Evolutionary conservation across 345 rosid species (phyloP).

Genomic region (Ceriops decandra): DNA sequence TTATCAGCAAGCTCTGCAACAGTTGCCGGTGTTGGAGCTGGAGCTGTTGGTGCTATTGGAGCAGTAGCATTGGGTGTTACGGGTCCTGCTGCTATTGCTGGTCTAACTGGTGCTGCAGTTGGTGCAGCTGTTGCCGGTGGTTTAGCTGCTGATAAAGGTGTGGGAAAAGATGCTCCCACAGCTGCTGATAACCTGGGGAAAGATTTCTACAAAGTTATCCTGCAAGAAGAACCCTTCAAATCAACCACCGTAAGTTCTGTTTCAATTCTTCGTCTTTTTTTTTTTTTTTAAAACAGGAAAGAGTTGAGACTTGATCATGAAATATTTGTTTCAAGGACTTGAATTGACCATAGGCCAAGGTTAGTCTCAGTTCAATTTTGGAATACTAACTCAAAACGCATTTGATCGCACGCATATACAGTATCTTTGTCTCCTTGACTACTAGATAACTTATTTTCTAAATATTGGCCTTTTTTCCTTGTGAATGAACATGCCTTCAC

Average conservation of each 20-base stretch:
- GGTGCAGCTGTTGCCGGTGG: slow-evolving; percentile 89
- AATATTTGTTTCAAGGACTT: too few species aligned
- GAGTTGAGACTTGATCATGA: too few species aligned
- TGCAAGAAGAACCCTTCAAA: slow-evolving; percentile 85
- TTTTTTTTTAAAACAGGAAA: not conserved
- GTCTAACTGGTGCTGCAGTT: slow-evolving; percentile 67
- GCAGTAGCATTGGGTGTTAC: slow-evolving; percentile 65
- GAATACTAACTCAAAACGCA: not conserved
- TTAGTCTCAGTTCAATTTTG: too few species aligned
- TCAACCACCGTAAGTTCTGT: slow-evolving; percentile 54
- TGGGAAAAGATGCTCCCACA: slow-evolving; percentile 60
- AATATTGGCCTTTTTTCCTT: not conserved
- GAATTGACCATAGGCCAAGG: too few species aligned
- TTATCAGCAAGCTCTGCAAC: slow-evolving; percentile 66
- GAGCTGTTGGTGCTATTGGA: slow-evolving; percentile 72
- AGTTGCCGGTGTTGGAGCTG: slow-evolving; percentile 76
- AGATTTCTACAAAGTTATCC: slow-evolving; percentile 71
- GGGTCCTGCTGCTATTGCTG: slow-evolving; percentile 68
- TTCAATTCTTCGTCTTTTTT: not conserved
- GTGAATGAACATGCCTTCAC: not conserved
- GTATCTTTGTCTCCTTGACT: not conserved
- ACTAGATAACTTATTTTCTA: not conserved
- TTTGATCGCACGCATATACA: not conserved
- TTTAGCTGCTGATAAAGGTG: slow-evolving; percentile 54
- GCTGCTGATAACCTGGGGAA: slow-evolving; percentile 68